These are phyloP conservation scores for Volvox africanus DNA, from an alignment of 139 green algal genomes.

Conservation along the genomic window DNA sequence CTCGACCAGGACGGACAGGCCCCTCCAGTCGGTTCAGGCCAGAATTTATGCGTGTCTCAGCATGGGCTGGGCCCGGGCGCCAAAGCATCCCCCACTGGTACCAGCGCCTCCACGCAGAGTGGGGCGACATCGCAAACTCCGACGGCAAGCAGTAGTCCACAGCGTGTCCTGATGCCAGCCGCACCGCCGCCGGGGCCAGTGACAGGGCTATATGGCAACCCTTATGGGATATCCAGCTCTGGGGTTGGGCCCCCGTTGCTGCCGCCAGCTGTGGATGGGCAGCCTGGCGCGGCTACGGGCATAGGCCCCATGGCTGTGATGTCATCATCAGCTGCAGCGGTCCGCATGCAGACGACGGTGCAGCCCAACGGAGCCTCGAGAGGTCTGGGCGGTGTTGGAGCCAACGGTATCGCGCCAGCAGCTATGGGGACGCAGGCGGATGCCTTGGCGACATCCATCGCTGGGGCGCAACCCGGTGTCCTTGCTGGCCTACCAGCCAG, in stretches of 20 bases:
- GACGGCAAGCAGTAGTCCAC: conserved; percentile 30
- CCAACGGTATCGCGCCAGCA: not conserved
- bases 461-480: not conserved
- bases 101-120: not conserved
- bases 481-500: not conserved
- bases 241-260: conserved; percentile 3
- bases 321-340: not conserved
- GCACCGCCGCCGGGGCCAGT: not conserved
- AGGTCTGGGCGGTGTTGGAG: not conserved
- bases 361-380: not conserved
- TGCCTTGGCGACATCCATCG: not conserved
- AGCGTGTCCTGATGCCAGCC: conserved; percentile 1
- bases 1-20: conserved; percentile 49
- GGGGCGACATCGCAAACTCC: not conserved
- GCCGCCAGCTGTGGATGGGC: not conserved
- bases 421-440: not conserved
- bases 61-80: not conserved
- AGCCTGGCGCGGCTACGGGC: not conserved
- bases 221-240: not conserved
- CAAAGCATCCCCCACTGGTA: not conserved
- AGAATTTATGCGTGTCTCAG: not conserved
- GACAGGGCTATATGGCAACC: conserved; percentile 17
- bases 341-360: not conserved
- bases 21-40: too few relatives aligned
- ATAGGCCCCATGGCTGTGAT: not conserved